These are phyloP conservation scores for Nidula microcarpa DNA, from an alignment of 768 basidiomycete species.

Conservation along the genomic window DNA sequence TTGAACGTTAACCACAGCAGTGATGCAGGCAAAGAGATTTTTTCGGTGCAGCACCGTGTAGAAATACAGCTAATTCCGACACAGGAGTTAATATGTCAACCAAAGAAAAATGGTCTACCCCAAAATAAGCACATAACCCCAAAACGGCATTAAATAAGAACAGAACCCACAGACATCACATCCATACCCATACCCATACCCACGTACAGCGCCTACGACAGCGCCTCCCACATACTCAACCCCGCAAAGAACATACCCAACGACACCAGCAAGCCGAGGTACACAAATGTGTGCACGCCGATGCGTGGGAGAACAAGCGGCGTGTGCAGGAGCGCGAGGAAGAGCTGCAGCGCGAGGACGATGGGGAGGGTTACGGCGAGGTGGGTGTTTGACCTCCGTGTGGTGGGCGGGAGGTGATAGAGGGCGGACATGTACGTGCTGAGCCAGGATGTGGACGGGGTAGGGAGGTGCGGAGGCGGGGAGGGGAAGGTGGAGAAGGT, in stretches of 20 bases:
- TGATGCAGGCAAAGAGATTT: too few species aligned
- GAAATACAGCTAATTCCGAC: too few species aligned
- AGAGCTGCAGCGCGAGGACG: conserved; percentile 44
- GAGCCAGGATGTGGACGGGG: background rate
- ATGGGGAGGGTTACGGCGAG: conserved; percentile 38
- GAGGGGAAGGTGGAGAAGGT: conserved; percentile 31
- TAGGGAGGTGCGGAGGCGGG: background rate
- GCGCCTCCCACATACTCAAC: conserved; percentile 67
- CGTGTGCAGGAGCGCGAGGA: conserved; percentile 63
- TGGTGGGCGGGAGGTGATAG: conserved; percentile 1
- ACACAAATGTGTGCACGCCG: conserved; percentile 76
- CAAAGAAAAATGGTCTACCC: too few species aligned
- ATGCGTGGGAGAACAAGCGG: conserved; percentile 65
- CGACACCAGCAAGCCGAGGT: conserved; percentile 61
- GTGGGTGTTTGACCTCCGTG: conserved; percentile 24
- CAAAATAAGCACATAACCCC: too few species aligned
- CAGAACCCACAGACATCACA: too few species aligned
- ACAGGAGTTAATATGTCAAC: too few species aligned
- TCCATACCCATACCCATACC: too few species aligned
- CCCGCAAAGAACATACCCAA: conserved; percentile 72
- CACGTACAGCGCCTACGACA: conserved; percentile 16
- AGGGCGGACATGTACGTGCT: too few species aligned
- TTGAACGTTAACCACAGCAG: too few species aligned
- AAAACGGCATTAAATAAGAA: too few species aligned
- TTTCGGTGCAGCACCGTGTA: too few species aligned